phyloP scores from a whole-genome alignment of 306 rosid species.

The Corylus avellana region DNA sequence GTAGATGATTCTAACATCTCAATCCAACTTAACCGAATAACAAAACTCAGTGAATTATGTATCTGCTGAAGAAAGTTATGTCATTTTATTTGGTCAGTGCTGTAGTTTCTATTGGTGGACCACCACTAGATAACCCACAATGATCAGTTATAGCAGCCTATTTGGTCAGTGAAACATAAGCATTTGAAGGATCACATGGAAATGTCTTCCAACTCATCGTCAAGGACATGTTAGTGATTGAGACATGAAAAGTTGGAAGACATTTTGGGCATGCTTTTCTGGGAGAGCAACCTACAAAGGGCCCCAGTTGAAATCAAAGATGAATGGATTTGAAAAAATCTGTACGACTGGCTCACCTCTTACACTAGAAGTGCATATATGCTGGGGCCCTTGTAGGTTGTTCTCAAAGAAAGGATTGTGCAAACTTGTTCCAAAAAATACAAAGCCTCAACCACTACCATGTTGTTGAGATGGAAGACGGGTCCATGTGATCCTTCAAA shows the following conservation, averaged over 20 bases:
- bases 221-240: neutral
- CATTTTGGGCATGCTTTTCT: too few relatives aligned
- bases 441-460: neutral
- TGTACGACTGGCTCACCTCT: too few relatives aligned
- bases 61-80: neutral
- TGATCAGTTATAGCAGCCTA: neutral
- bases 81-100: neutral
- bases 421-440: too few relatives aligned
- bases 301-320: too few relatives aligned
- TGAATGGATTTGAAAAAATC: too few relatives aligned
- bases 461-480: slow-evolving; percentile 13
- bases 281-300: too few relatives aligned
- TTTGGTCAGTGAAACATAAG: neutral
- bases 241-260: too few relatives aligned
- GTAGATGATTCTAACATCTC: neutral
- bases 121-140: neutral
- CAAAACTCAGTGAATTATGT: neutral
- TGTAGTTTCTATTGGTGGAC: neutral
- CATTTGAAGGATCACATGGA: slow-evolving; percentile 12
- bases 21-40: too few relatives aligned
- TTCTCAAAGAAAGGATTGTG: too few relatives aligned
- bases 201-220: neutral
- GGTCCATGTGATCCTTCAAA: slow-evolving; percentile 25
- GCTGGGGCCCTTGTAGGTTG: too few relatives aligned
- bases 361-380: too few relatives aligned